Conservation (phyloP, 2,329 filamentous ascomycete genomes). For the Pseudogymnoascus pannorum region DNA sequence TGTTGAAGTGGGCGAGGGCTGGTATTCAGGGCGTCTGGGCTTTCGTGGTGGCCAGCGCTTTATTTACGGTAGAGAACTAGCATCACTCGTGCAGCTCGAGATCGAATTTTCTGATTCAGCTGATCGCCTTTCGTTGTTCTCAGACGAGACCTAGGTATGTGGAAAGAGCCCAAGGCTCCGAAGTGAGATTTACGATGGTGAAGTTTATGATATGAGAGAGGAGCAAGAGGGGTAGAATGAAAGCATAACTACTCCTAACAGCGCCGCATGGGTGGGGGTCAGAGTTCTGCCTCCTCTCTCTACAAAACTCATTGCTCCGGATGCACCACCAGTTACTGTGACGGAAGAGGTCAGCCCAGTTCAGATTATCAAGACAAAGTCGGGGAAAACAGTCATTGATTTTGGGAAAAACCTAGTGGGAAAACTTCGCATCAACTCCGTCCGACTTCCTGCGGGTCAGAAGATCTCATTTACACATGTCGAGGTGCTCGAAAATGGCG, state of each 20-base stretch:
- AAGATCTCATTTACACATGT: constrained; percentile 39
- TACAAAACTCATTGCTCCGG: constrained; percentile 33
- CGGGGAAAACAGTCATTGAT: constrained; percentile 42
- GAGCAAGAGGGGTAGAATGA: constrained; percentile 4
- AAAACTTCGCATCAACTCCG: constrained; percentile 34
- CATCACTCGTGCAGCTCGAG: constrained; percentile 27
- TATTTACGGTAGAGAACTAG: constrained; percentile 34
- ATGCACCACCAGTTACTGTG: constrained; percentile 39
- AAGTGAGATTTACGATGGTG: constrained; percentile 44
- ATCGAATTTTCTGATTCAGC: constrained; percentile 16
- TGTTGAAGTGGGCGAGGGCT: constrained; percentile 41
- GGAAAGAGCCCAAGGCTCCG: constrained; percentile 2
- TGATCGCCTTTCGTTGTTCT: constrained; percentile 13
- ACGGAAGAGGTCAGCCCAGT: constrained; percentile 27
- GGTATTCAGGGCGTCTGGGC: constrained; percentile 37
- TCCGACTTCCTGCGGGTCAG: constrained; percentile 32
- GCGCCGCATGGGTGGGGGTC: neutral
- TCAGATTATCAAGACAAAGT: constrained; percentile 29
- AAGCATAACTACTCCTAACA: neutral
- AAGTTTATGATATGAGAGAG: constrained; percentile 24
- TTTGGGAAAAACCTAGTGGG: constrained; percentile 55
- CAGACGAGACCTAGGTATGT: constrained; percentile 23
- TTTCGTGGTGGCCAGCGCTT: constrained; percentile 27
- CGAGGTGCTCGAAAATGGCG: constrained; percentile 38
- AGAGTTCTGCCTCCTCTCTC: constrained; percentile 16